A percentile compares a stretch with the other conserved stretches of the same genome.
Evolutionary conservation across 2,329 filamentous ascomycete genomes (phyloP).

Genomic region (Botrytis paeoniae): DNA sequence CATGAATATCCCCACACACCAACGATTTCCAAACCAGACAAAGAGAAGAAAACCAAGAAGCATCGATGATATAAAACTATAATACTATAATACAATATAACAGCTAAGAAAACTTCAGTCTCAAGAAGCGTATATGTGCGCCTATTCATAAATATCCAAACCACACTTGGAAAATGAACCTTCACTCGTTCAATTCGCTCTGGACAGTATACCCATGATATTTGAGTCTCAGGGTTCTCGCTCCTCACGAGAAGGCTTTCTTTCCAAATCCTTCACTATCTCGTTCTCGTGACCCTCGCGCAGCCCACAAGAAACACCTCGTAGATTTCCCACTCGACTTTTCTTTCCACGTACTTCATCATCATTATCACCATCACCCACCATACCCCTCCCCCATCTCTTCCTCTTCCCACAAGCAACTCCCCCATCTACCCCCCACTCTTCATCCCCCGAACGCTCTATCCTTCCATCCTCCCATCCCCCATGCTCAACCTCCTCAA

Average conservation of each 20-base stretch:
- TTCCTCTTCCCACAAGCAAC: too few relatives aligned
- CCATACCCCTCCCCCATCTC: too few relatives aligned
- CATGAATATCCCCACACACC: background rate
- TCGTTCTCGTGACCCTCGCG: too few relatives aligned
- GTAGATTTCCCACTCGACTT: too few relatives aligned
- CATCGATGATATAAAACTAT: background rate
- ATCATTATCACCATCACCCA: too few relatives aligned
- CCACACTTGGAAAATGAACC: too few relatives aligned
- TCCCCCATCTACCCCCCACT: too few relatives aligned
- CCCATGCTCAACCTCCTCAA: too few relatives aligned
- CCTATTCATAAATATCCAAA: background rate
- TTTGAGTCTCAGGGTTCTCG: fast-evolving
- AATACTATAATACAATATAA: background rate
- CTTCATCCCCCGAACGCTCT: too few relatives aligned
- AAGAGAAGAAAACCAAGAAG: background rate
- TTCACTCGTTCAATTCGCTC: fast-evolving
- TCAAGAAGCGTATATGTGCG: background rate
- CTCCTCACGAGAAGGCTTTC: fast-evolving
- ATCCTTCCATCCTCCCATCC: too few relatives aligned
- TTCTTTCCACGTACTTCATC: too few relatives aligned
- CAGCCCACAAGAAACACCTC: too few relatives aligned
- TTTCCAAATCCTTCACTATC: background rate
- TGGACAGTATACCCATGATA: fast-evolving
- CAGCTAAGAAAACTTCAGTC: background rate
- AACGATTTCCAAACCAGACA: background rate